Evolutionary conservation across 2,329 filamentous ascomycete genomes (phyloP).

Genomic region (Penicillium sp.): DNA sequence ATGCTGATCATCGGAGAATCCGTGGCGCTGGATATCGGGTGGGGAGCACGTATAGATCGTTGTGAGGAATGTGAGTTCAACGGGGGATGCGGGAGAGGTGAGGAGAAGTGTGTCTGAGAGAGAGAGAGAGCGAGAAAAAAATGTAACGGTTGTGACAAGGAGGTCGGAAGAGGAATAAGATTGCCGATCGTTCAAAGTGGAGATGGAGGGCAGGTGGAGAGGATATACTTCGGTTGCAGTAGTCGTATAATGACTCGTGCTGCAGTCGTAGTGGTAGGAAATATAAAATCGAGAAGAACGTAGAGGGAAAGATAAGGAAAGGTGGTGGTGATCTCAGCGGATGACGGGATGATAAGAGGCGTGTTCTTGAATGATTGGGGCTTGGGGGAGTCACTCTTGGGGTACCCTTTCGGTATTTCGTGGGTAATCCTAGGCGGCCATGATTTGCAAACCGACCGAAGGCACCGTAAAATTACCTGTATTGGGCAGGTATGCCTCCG

Average conservation of each 20-base stretch:
- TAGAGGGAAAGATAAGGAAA: slow-evolving; percentile 7
- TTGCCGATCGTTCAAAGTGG: slow-evolving; percentile 1
- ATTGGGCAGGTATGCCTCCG: slow-evolving; percentile 22
- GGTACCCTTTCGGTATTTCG: too few relatives aligned
- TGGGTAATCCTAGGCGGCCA: neutral
- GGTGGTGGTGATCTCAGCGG: slow-evolving; percentile 3
- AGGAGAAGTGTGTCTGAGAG: slow-evolving; percentile 2
- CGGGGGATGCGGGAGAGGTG: neutral
- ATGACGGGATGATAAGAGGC: slow-evolving; percentile 11
- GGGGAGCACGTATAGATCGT: too few relatives aligned
- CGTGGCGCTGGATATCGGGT: too few relatives aligned
- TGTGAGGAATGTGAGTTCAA: neutral
- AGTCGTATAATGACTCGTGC: too few relatives aligned
- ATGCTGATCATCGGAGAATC: too few relatives aligned
- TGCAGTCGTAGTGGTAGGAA: neutral
- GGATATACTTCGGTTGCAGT: too few relatives aligned
- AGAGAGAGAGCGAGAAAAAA: slow-evolving; percentile 5
- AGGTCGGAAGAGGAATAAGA: too few relatives aligned
- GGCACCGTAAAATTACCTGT: slow-evolving; percentile 6
- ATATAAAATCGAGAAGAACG: slow-evolving; percentile 2
- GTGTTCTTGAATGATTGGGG: neutral
- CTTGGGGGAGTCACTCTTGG: slow-evolving; percentile 9
- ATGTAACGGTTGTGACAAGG: neutral
- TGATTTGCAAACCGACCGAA: too few relatives aligned
- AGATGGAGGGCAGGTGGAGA: neutral